These are phyloP conservation scores for Populus davidiana DNA, from an alignment of 345 rosid species.

Conservation along the genomic window DNA sequence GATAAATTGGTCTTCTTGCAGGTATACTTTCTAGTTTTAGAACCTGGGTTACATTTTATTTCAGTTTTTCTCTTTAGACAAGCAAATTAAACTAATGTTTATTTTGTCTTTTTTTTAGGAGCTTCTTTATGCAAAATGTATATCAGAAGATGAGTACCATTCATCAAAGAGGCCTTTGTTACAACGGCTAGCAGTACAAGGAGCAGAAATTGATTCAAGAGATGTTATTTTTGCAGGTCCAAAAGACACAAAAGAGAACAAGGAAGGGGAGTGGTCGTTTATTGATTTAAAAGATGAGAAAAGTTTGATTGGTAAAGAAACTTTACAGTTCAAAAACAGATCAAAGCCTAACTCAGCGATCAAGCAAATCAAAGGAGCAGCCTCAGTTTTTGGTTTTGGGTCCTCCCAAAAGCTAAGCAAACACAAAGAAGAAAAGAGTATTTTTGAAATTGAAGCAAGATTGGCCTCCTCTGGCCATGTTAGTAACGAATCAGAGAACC, in stretches of 20 bases:
- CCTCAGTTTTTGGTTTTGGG: conserved; percentile 47
- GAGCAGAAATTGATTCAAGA: conserved; percentile 62
- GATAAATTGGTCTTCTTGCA: conserved; percentile 74
- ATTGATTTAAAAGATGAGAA: conserved; percentile 67
- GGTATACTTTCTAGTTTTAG: conserved; percentile 25
- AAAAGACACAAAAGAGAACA: conserved; percentile 34
- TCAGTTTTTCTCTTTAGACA: not conserved
- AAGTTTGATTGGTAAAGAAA: conserved; percentile 29
- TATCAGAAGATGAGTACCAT: conserved; percentile 64
- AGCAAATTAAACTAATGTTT: not conserved
- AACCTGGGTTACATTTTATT: not conserved
- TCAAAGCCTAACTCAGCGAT: conserved; percentile 37
- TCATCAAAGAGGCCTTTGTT: conserved; percentile 69
- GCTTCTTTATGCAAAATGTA: conserved; percentile 64
- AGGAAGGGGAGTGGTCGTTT: conserved; percentile 64
- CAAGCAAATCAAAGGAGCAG: conserved; percentile 68
- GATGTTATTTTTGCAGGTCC: conserved; percentile 42
- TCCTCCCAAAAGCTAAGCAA: conserved; percentile 41
- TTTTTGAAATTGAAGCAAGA: conserved; percentile 40
- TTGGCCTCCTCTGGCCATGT: conserved; percentile 1
- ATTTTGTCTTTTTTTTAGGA: conserved; percentile 34
- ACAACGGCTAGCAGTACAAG: conserved; percentile 66
- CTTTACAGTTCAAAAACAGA: conserved; percentile 33
- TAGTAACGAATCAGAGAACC: conserved; percentile 33
- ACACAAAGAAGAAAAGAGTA: conserved; percentile 42